Conservation (phyloP, 805 yeast species). For the Diddensiella caesifluorescens region DNA sequence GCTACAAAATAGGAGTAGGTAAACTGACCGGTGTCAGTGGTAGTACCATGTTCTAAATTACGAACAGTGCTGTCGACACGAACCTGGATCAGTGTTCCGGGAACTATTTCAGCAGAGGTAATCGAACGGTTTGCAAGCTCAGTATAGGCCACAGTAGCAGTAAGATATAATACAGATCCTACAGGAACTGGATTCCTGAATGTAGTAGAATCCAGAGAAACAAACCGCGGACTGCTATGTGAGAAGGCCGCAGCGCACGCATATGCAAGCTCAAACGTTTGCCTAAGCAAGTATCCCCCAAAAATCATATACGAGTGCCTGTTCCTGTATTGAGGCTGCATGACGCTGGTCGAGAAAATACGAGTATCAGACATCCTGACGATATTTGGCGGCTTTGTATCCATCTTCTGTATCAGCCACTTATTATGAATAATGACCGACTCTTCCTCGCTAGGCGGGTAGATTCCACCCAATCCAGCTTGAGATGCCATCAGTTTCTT, state of each 20-base stretch:
- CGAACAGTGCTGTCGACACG: conserved; percentile 80
- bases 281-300: conserved; percentile 91
- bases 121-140: conserved; percentile 54
- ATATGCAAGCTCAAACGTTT: conserved; percentile 89
- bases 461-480: conserved; percentile 52
- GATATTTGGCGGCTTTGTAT: conserved; percentile 44
- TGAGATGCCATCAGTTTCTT: conserved; percentile 73
- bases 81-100: conserved; percentile 82
- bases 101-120: conserved; percentile 17
- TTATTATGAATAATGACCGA: conserved; percentile 68
- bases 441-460: conserved; percentile 73
- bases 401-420: conserved; percentile 45
- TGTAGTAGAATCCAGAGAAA: conserved; percentile 84
- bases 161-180: conserved; percentile 80
- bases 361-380: conserved; percentile 67
- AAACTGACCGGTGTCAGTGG: conserved; percentile 77
- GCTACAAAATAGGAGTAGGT: conserved; percentile 79
- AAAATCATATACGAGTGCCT: conserved; percentile 91
- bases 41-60: conserved; percentile 53
- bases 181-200: conserved; percentile 95
- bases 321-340: conserved; percentile 96
- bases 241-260: conserved; percentile 89
- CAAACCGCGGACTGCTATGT: conserved; percentile 79
- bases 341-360: conserved; percentile 71
- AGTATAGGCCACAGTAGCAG: conserved; percentile 79